Conservation (phyloP, 495 filamentous ascomycete genomes). For the Penicillium pulvis region DNA sequence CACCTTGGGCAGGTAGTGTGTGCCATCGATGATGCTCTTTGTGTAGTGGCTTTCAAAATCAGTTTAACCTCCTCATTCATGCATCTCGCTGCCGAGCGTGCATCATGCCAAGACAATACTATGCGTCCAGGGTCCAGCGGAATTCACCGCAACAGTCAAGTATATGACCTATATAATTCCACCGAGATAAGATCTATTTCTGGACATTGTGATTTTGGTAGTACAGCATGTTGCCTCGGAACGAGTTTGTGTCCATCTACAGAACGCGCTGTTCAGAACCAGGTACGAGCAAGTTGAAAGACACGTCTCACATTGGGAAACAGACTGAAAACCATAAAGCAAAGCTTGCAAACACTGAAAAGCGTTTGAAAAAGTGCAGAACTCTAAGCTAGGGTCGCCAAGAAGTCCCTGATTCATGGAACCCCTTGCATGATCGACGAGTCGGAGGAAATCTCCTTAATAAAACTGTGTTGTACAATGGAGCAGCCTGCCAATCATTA, state of each 20-base stretch:
- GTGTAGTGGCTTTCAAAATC: neutral
- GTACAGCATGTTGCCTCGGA: neutral
- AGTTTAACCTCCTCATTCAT: neutral
- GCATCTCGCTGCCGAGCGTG: neutral
- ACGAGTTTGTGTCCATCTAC: neutral
- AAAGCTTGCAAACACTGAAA: neutral
- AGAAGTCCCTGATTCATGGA: neutral
- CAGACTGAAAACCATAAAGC: neutral
- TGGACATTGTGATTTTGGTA: too few species aligned
- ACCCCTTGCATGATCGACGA: slow-evolving; percentile 21
- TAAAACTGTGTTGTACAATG: slow-evolving; percentile 6
- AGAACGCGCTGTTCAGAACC: neutral
- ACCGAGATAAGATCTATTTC: too few species aligned
- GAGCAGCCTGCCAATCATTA: neutral
- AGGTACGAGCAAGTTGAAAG: neutral
- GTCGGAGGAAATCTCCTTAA: slow-evolving; percentile 7
- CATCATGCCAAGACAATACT: slow-evolving; percentile 10
- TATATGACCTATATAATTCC: neutral
- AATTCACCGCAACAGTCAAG: neutral
- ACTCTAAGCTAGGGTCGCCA: neutral
- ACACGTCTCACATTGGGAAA: neutral
- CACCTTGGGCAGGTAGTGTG: too few species aligned
- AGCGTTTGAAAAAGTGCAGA: too few species aligned
- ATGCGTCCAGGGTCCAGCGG: neutral
- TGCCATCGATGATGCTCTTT: too few species aligned